Base-by-base conservation (phyloP, 371 early-diverging fungal genomes). In the Saksenaea oblongispora region DNA sequence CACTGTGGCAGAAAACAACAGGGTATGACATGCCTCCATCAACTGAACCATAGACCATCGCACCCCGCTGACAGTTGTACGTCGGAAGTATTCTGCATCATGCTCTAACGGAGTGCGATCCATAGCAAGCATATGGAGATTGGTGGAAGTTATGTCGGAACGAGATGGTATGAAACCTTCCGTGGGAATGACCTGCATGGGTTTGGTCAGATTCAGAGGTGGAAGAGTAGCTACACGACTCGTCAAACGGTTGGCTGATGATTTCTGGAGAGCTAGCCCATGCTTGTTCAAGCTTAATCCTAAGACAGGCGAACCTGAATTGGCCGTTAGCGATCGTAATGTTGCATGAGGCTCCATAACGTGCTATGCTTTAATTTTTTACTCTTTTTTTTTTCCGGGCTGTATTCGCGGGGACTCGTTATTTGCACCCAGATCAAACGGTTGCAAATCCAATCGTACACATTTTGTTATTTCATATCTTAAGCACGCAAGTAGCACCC, bases 11-110 rank as follows among this genome's bases (percentile, higher is more conserved):
- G 76, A 72, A 44, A 74, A 79, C 13, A 79, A 53, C 11, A 78
- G 57, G 1, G 69, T 73, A 14, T 70, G 71, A n/a, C 73, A 61
- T 1, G 74, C 74, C 37, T 75, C 76, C 15, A 65, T 64, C 10
- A 72, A 22, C 24, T 47, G 51, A 9, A 22, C 51, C 51, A 47
- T 47, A 22, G 51, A 47, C 51, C 51, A 47, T 22, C 51, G 51
- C 22, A 47, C 51, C 3, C 51, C 51, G 51, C 51, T 47, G n/a
- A 47, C 51, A 22, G 51, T 22, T 10, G 22, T 47, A 22, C 51
- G 51, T 22, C 22, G 51, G 24, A 47, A 47, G 51, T 47, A 47
- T 47, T 47, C 51, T 47, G 51, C 51, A 47, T 47, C 51, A 47
- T 47, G 51, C 2, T 47, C 51, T 22, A 47, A 22, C 11, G 51